Base-by-base conservation (phyloP, 148 eudicot species). In the Simmondsia chinensis region DNA sequence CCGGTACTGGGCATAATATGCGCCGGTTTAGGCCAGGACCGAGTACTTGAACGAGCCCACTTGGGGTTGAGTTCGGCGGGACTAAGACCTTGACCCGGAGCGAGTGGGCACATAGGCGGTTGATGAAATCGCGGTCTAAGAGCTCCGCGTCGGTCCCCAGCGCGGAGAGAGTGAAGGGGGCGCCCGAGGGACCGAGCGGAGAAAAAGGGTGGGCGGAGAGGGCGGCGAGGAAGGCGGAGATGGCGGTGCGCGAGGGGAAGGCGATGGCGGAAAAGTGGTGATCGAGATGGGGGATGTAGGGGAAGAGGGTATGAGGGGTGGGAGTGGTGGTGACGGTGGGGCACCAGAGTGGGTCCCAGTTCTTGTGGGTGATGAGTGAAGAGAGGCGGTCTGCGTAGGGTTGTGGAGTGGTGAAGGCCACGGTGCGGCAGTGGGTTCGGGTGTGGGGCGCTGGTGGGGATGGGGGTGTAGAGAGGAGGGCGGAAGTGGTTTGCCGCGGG, bases 241-340 rank as follows among this genome's bases (percentile, higher is more conserved):
- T 79, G 12, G 93, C 96, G 33, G 80, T 31, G 50, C 94, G 66
- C 19, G 94, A 87, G 48, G 94, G 79, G 85, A 87, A 87, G 0
- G 94, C 88, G 47, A 87, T 7, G 70, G 88, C 87, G 36, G 94
- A 79, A 63, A 56, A 75, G 15, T 57, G 74, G n/a, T 41, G 61
- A 36, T 65, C 6, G 54, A 63, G 20, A 54, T 54, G 52, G 34
- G 6, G 18, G 24, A 25, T 52, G 63, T 14, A 60, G 24, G 42
- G 40, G 47, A 61, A 59, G 49, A 49, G 56, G 46, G 84, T 79
- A 27, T 49, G 30, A 2, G 71, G 30, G 15, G 86, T 81, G 63
- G 88, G 47, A 18, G 68, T 54, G 27, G 79, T 73, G 44, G 60
- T 3, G 72, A 87, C 63, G 50, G 94, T 71, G 33, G 88, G 96